Percentiles rank a stretch among this genome's conserved stretches.
These are phyloP conservation scores for Silene latifolia DNA, from an alignment of 148 eudicot species.

Conservation along the genomic window DNA sequence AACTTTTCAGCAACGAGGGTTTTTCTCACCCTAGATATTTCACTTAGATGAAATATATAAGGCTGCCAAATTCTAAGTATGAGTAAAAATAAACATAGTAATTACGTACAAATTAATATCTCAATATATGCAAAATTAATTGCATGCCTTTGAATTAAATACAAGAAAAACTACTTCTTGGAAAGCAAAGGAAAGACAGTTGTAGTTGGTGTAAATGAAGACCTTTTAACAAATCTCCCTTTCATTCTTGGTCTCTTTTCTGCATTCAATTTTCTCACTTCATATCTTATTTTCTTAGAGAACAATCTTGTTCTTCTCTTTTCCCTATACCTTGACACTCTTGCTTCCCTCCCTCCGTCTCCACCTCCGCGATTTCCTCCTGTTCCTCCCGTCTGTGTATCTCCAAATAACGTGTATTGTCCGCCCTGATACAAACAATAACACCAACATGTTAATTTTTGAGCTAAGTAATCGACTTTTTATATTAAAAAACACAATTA, in stretches of 20 bases:
- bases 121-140: not conserved
- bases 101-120: not conserved
- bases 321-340: conserved; percentile 81
- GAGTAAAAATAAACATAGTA: not conserved
- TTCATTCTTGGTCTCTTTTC: conserved; percentile 97
- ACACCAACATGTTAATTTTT: too few relatives aligned
- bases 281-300: conserved; percentile 93
- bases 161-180: conserved; percentile 2
- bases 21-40: not conserved
- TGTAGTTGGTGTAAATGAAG: conserved; percentile 31
- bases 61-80: not conserved
- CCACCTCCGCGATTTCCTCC: conserved; percentile 29
- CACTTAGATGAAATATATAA: conserved; percentile 9
- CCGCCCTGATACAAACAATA: conserved; percentile 42
- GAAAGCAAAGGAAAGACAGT: conserved; percentile 32
- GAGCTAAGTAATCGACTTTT: too few relatives aligned
- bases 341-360: conserved; percentile 77
- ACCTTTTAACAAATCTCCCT: conserved; percentile 87
- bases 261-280: conserved; percentile 89
- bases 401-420: conserved; percentile 29
- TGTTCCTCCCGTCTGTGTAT: conserved; percentile 24
- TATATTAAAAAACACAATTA: too few relatives aligned
- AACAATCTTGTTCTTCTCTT: conserved; percentile 88
- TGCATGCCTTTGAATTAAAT: too few relatives aligned
- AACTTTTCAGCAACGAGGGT: not conserved